phyloP scores from a whole-genome alignment of 495 filamentous ascomycete genomes.

The Tuber indicum region DNA sequence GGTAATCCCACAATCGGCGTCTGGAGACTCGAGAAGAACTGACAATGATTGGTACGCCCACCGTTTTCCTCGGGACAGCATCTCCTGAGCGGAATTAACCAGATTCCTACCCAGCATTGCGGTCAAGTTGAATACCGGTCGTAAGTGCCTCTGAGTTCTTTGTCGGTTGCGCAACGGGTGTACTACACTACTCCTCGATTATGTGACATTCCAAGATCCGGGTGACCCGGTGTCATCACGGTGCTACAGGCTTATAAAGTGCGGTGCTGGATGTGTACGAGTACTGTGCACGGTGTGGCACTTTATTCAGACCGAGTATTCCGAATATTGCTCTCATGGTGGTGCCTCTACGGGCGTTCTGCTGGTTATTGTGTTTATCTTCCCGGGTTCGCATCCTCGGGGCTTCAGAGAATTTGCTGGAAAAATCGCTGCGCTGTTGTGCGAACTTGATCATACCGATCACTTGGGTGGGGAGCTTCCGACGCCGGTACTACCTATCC shows the following conservation, averaged over 20 bases:
- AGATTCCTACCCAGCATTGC: background rate
- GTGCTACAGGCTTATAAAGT: background rate
- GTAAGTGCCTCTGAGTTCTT: background rate
- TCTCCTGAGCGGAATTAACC: background rate
- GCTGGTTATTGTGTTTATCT: background rate
- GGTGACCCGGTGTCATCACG: background rate
- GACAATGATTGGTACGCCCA: background rate
- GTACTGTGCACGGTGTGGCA: background rate
- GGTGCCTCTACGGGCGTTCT: background rate
- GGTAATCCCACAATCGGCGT: background rate
- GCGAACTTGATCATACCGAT: background rate
- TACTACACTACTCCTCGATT: background rate
- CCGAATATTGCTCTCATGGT: background rate
- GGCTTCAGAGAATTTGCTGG: background rate
- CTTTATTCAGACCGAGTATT: background rate
- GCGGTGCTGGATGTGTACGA: background rate
- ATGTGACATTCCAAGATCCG: background rate
- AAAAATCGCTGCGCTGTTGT: background rate
- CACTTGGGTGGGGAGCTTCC: background rate
- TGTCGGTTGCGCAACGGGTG: background rate
- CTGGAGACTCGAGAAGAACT: background rate
- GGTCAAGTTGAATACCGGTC: background rate
- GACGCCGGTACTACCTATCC: background rate
- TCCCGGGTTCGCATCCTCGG: background rate
- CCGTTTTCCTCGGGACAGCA: background rate